Conservation (phyloP, 257 asterid species). For the Cordia subcordata region DNA sequence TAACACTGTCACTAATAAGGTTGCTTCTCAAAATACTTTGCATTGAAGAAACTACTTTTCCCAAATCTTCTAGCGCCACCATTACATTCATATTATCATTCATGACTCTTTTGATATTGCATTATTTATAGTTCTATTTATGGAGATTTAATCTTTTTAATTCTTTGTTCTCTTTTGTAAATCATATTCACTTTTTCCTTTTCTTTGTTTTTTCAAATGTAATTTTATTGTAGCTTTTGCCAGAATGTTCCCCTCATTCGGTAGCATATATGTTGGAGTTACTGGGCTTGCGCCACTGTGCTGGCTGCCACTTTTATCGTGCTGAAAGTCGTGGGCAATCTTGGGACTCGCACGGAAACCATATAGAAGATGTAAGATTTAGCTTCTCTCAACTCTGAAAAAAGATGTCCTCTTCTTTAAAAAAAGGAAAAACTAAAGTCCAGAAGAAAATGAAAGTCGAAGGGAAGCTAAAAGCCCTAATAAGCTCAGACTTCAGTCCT, state of each 20-base stretch:
- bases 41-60: no score
- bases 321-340: conserved; percentile 76
- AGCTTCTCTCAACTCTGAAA: no score
- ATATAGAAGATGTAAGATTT: conserved; percentile 66
- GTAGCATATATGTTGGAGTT: conserved; percentile 62
- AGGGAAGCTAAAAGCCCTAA: no score
- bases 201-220: not conserved
- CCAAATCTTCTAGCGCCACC: no score
- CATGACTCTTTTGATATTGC: no score
- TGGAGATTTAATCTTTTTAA: not conserved
- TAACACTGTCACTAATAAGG: no score
- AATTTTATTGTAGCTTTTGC: conserved; percentile 63
- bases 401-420: no score
- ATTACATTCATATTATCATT: no score
- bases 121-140: not conserved
- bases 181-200: not conserved
- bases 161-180: not conserved
- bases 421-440: no score
- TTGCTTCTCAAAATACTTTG: no score
- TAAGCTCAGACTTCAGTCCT: no score
- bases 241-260: conserved; percentile 87
- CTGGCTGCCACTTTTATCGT: conserved; percentile 86
- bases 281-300: conserved; percentile 62
- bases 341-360: conserved; percentile 85
- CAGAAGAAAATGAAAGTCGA: no score